Percentiles rank a stretch among this genome's conserved stretches.
phyloP scores from a whole-genome alignment of 192 early-diverging fungal species.

The Podila epigama region DNA sequence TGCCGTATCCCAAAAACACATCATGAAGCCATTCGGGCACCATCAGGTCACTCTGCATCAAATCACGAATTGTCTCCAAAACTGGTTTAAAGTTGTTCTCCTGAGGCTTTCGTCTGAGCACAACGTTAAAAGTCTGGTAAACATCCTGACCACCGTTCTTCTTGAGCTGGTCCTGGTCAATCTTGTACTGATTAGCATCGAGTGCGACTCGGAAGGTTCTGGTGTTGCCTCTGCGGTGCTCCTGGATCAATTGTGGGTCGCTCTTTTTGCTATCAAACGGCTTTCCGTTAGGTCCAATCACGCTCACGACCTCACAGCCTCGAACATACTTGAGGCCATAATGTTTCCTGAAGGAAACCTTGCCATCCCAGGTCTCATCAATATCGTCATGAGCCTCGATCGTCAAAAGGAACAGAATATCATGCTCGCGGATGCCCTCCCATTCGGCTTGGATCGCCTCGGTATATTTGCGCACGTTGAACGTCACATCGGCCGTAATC shows the following conservation, averaged over 20 bases:
- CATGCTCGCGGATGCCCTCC: slow-evolving; percentile 84
- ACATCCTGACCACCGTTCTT: slow-evolving; percentile 67
- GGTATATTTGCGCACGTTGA: slow-evolving; percentile 71
- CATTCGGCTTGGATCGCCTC: slow-evolving; percentile 85
- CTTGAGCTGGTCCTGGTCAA: slow-evolving; percentile 61
- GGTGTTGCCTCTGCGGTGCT: slow-evolving; percentile 49
- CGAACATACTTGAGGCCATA: slow-evolving; percentile 85
- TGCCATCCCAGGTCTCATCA: slow-evolving; percentile 51
- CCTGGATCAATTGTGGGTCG: slow-evolving; percentile 46
- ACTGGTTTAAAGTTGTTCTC: slow-evolving; percentile 97
- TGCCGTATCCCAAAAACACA: slow-evolving; percentile 95
- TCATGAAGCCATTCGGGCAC: slow-evolving; percentile 93
- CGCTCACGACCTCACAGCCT: slow-evolving; percentile 84
- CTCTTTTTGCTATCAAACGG: slow-evolving; percentile 45
- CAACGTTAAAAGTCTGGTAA: slow-evolving; percentile 85
- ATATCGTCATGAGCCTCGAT: slow-evolving; percentile 65
- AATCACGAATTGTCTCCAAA: slow-evolving; percentile 87
- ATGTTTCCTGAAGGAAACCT: slow-evolving; percentile 61
- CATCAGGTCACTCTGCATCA: slow-evolving; percentile 83
- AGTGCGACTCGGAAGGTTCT: slow-evolving; percentile 80
- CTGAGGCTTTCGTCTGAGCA: slow-evolving; percentile 85
- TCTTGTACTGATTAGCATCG: slow-evolving; percentile 88
- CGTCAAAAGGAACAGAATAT: slow-evolving; percentile 88
- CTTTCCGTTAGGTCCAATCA: slow-evolving; percentile 77
- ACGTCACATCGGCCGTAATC: slow-evolving; percentile 84